Base-by-base conservation (phyloP, 768 basidiomycete genomes). In the Leccinum aurantiacum region DNA sequence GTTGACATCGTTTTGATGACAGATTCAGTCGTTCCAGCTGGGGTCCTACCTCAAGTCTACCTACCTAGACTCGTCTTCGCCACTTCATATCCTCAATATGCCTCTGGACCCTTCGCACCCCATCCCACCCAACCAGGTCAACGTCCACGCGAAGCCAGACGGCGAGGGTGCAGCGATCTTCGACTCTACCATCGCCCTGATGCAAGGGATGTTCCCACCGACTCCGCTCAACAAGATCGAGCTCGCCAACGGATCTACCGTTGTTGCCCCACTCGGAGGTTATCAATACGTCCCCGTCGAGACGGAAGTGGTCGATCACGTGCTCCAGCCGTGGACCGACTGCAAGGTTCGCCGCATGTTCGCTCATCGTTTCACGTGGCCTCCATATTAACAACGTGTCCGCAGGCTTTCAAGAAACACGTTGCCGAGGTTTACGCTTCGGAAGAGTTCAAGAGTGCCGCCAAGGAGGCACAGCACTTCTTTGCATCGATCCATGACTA, bases 281-380 rank as follows among this genome's bases (percentile, higher is more conserved):
- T 95, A 93, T 75, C 91, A 93, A 75, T 95, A 94, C 65, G 83
- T 94, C 57, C 90, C 91, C 31, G 88, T 94, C 53, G 90, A 91
- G 71, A 70, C 74, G 71, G 66, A 67, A 52, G 62, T 64, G 58
- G 88, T 89, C 61, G 89, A 91, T 71, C 84, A 86, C 66, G 89
- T 89, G 57, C 76, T 93, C 63, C 90, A 93, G 76, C 86, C 87
- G 56, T 93, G 89, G 90, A 82, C 82, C 7, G 76, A 80, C 60
- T 87, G 85, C 71, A 81, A 83, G 24, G 82, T 84, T 62, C 55
- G 38, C 38, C 17, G 77, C 63, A 41, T 37, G 50, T 14, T 41
- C 24, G 53, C 48, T 65, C 61, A 6, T 41, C 19, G 11, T 71
- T 81, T 80, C 74, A 81, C 80, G 58, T 83, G 80, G 65, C 46